Conservation (phyloP, 1,284 basidiomycete genomes). For the Cerrena zonata region DNA sequence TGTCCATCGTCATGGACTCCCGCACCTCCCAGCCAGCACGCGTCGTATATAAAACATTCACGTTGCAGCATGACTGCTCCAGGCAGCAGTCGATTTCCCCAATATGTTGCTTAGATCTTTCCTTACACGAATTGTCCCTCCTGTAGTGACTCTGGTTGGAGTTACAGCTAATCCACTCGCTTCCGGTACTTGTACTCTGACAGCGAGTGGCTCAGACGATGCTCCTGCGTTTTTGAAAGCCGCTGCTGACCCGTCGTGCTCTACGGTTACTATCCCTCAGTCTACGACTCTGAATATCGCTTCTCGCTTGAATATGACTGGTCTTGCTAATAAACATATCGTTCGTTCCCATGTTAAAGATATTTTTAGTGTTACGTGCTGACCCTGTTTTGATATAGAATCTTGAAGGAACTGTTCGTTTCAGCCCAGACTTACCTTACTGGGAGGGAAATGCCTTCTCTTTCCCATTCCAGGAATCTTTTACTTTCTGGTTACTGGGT, state of each 20-base stretch:
- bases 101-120: no score
- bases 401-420: slow-evolving; percentile 46
- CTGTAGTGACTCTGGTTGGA: no score
- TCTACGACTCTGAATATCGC: slow-evolving; percentile 46
- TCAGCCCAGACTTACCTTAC: slow-evolving; percentile 46
- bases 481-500: slow-evolving; percentile 59
- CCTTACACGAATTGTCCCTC: no score
- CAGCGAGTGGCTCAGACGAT: slow-evolving; percentile 47
- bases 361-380: not conserved
- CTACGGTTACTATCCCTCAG: slow-evolving; percentile 39
- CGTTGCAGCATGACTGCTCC: no score
- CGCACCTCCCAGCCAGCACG: no score
- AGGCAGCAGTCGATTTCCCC: no score
- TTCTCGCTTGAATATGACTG: slow-evolving; percentile 50
- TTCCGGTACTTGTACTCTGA: slow-evolving; percentile 32
- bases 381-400: slow-evolving; percentile 27
- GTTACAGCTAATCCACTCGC: slow-evolving; percentile 4
- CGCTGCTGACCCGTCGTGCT: slow-evolving; percentile 34
- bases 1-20: no score
- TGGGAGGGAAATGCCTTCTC: slow-evolving; percentile 53
- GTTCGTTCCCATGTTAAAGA: slow-evolving; percentile 28
- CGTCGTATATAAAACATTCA: no score
- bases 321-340: slow-evolving; percentile 43
- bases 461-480: slow-evolving; percentile 51
- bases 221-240: slow-evolving; percentile 44